Evolutionary conservation across 805 yeast genomes (phyloP).

Genomic region (Scheffersomyces coipomensis): DNA sequence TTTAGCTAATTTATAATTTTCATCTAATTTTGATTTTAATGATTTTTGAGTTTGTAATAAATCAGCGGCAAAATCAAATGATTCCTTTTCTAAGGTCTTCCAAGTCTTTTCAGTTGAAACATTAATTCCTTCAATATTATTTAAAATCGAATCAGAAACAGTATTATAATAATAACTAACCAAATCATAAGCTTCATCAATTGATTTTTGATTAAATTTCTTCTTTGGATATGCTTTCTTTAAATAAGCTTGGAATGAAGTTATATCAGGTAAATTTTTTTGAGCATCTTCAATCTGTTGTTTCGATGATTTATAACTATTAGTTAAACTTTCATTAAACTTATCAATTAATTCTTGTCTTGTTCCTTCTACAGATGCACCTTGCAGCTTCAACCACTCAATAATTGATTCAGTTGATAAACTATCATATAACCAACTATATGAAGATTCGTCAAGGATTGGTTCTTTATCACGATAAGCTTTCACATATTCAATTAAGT

Average conservation of each 20-base stretch:
- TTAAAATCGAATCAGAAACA: conserved; percentile 13
- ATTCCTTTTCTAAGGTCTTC: background rate
- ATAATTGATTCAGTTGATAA: conserved; percentile 37
- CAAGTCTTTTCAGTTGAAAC: conserved; percentile 9
- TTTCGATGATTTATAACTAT: background rate
- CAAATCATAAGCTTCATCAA: conserved; percentile 12
- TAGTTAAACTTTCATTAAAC: background rate
- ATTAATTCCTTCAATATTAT: conserved; percentile 10
- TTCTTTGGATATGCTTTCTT: conserved; percentile 4
- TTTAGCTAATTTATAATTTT: background rate
- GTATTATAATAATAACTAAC: conserved; percentile 17
- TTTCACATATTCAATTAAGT: conserved; percentile 39
- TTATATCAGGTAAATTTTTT: background rate
- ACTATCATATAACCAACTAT: conserved; percentile 29
- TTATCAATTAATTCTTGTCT: conserved; percentile 20
- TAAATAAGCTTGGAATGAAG: conserved; percentile 3
- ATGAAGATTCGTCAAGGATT: conserved; percentile 19
- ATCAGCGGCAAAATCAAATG: background rate
- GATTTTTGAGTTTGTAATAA: background rate
- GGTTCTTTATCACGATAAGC: conserved; percentile 37
- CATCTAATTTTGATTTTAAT: background rate
- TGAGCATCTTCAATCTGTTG: background rate
- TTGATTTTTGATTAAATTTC: conserved; percentile 14
- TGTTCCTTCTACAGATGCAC: conserved; percentile 19
- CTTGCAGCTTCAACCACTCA: conserved; percentile 37